Conservation (phyloP, 2,329 filamentous ascomycete genomes). For the Tolypocladium amazonense region DNA sequence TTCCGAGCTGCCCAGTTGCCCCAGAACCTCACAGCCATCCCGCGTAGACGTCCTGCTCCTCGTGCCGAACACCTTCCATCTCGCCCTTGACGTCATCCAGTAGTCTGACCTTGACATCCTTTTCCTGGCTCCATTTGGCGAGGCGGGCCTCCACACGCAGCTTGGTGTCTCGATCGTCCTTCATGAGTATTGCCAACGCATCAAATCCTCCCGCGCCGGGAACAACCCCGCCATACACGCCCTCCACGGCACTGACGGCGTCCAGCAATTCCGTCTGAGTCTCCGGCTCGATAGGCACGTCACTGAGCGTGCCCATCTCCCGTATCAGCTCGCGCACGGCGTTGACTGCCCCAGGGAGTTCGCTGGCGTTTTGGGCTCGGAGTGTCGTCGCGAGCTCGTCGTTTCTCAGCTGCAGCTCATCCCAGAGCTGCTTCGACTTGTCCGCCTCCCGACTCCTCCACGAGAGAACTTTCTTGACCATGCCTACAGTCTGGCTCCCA, state of each 20-base stretch:
- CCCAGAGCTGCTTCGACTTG: conserved; percentile 64
- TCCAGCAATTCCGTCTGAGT: conserved; percentile 81
- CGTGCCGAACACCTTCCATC: conserved; percentile 51
- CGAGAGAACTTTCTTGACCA: conserved; percentile 84
- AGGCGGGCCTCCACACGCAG: conserved; percentile 51
- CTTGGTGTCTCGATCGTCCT: conserved; percentile 58
- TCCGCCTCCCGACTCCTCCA: conserved; percentile 61
- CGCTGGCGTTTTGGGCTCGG: conserved; percentile 32
- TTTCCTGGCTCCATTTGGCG: conserved; percentile 49
- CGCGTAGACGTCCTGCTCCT: conserved; percentile 31
- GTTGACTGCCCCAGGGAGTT: conserved; percentile 35
- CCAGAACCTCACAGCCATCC: conserved; percentile 26
- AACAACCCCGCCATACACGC: conserved; percentile 84
- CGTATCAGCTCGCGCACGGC: conserved; percentile 54
- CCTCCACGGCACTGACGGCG: conserved; percentile 57
- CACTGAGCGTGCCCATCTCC: conserved; percentile 62
- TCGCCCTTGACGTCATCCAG: conserved; percentile 62
- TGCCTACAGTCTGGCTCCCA: conserved; percentile 83
- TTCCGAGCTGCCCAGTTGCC: neutral
- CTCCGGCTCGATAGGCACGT: conserved; percentile 79
- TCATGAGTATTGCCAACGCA: conserved; percentile 71
- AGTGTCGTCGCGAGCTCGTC: conserved; percentile 58
- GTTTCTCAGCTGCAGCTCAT: conserved; percentile 62
- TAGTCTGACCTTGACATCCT: conserved; percentile 54
- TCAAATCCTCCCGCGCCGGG: conserved; percentile 93